Evolutionary conservation across 2,329 filamentous ascomycete genomes (phyloP).

Genomic region (Aciculosporium take): DNA sequence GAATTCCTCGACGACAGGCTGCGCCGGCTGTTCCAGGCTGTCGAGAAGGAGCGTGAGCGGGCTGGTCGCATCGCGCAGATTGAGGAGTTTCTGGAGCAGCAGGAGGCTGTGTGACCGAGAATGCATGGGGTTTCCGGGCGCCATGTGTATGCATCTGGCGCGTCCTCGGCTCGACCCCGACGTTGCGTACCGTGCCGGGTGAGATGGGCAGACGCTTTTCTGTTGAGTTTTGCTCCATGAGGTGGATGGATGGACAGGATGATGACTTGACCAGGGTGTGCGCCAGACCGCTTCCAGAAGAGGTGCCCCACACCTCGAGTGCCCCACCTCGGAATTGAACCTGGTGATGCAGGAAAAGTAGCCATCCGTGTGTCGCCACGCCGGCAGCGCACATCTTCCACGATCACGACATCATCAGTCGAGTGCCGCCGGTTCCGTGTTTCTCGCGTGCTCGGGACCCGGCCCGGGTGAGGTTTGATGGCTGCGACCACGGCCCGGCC

Average conservation of each 20-base stretch:
- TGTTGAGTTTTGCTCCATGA: neutral
- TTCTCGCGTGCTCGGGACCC: neutral
- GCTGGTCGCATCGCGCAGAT: conserved; percentile 62
- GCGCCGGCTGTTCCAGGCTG: conserved; percentile 66
- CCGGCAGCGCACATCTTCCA: neutral
- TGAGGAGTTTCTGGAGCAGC: conserved; percentile 69
- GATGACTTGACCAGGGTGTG: no score
- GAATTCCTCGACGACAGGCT: conserved; percentile 58
- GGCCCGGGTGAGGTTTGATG: neutral
- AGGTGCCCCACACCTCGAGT: neutral
- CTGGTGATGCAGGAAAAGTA: no score
- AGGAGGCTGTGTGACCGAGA: conserved; percentile 73
- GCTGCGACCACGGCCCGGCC: no score
- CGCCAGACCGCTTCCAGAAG: neutral
- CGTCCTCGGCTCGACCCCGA: neutral
- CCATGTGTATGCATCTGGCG: conserved; percentile 28
- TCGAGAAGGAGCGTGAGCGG: conserved; percentile 81
- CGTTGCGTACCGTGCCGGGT: neutral
- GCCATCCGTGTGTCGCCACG: no score
- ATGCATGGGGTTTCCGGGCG: conserved; percentile 45
- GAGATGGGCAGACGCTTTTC: neutral
- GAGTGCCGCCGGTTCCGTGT: neutral
- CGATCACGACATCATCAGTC: neutral
- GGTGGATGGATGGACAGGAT: neutral
- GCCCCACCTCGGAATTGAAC: neutral